Base-by-base conservation (phyloP, 345 rosid genomes). In the Raphanus sativus region DNA sequence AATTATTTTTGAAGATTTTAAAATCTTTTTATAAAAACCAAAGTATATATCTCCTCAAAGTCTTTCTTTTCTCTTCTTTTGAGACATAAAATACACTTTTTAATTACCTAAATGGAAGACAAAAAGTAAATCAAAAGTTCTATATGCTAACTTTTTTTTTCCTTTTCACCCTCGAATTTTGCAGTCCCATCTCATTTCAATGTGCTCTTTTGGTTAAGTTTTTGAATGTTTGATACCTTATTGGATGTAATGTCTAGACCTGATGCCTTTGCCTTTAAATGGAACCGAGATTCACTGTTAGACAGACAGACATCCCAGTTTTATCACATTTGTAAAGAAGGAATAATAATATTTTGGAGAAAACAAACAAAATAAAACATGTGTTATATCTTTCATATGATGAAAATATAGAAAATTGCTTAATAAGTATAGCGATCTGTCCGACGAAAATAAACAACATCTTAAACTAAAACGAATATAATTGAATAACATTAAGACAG, bases 271-370 rank as follows among this genome's bases (percentile, higher is more conserved):
- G 50, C 64, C 74, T 73, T 68, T 36, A 68, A 61, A 28, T 67
- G 65, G 54, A 74, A 67, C 66, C 70, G 75, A 73, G 74, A 65
- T 73, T 79, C 82, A 50, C 82, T 79, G 82, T 79, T 72, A 60
- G 60, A 33, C 64, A 78, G 7, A 32, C 16, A 45, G 54, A 45
- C 30, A 76, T 56, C n/a, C 28, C 69, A 70, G 7, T 55, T 64
- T 26, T 36, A 55, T 32, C 10, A 65, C 62, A 40, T 1, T 56
- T 60, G 45, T 8, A 17, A 8, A 5, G 8, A 4, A 17, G 21
- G 10, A 69, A 34, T 16, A 54, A 28, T 38, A 64, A 45, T 24
- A 58, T 32, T 71, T 32, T 60, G 29, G 56, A 59, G 13, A 21
- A 29, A 32, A 6, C 67, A n/a, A 42, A 64, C 52, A 40, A n/a